Evolutionary conservation across 805 yeast species (phyloP), one percentile per base, ranked within the genome.

Genomic region (Cyberlindnera euphorbiae): DNA sequence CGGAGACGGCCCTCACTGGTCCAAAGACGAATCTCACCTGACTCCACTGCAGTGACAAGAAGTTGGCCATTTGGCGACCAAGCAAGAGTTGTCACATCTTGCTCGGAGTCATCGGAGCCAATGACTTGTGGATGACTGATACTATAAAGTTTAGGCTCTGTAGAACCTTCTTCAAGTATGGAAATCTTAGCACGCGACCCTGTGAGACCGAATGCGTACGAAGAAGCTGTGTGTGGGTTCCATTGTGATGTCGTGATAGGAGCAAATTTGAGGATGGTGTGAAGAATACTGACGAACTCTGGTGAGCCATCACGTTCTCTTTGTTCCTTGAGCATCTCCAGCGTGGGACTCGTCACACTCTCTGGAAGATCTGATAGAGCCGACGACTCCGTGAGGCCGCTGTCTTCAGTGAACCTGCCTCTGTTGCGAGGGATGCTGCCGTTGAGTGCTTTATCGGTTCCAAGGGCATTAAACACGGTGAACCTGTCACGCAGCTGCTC

Each of bases 11-110:
- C 95, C 31, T 76, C 80, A 0, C 73, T 66, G 9, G 79, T 71
- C 95, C 95, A 88, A n/a, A 84, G 64, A 38, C 90, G 62, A 8
- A 88, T 50, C 48, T 82, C 90, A 11, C 96, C 96, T 50, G 70
- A 70, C 36, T 70, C 75, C 2, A 79, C 69, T 3, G 79, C 82
- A 0, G 89, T 81, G 11, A 82, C 66, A 3, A 87, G 56, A 11
- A 67, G 47, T 27, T 71, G 63, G 0, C 95, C 95, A 36, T 63
- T 60, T 1, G 81, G 79, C 10, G 85, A 72, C 94, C 94, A 86
- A 8, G 75, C 45, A 3, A 73, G 36, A 18, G 53, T 44, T 3
- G 69, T 60, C 2, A 67, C 46, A 33, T 57, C 59, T 22, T 50
- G 37, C 6, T 33, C 36, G 3, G 26, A 36, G 4, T 36, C 38